Evolutionary conservation across 108 stramenopile genomes (phyloP), one percentile per base, ranked within the genome.

Genomic region (Asterionellopsis glacialis): DNA sequence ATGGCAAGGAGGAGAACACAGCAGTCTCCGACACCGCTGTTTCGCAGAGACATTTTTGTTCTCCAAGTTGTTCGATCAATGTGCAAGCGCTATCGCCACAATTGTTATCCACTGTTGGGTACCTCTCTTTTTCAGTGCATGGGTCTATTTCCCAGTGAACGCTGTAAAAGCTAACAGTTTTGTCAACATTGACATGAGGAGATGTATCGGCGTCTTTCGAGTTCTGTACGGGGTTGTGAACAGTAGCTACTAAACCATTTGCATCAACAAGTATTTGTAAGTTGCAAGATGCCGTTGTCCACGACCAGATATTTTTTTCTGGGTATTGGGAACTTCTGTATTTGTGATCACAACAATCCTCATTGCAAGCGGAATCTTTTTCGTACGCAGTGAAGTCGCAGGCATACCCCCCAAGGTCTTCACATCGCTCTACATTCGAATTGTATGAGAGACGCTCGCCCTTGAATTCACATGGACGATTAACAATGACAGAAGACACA

Each of bases 221-320:
- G 7, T 2, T 33, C 33, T 33, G 2, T 33, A 5, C 33, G 33
- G 72, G 66, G 27, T 72, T 62, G 59, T 84, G 79, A 12, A 88
- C 84, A 33, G 79, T 53, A 1, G 73, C 77, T 2, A 88, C 69
- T 53, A 57, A 51, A 11, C 87, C 87, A 21, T 63, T 55, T 16
- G 55, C 33, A 55, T 74, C 67, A n/a, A 88, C 67, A 41, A 84
- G 78, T 0, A 68, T 79, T 51, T 71, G 61, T 24, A 88, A 51
- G 13, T 43, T 23, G 56, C 86, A 88, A 13, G 38, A 15, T 21
- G 66, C 65, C 19, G 59, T 56, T 42, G 74, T 72, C 86, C 86
- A 87, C n/a, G 27, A 72, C 33, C 33, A 33, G 33, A 33, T 33
- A 7, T 33, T 33, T 7, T 7, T 33, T 33, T 33, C 33, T 2